These are phyloP conservation scores for Colletotrichum kahawae DNA, from an alignment of 2,329 filamentous ascomycete species.

Conservation along the genomic window DNA sequence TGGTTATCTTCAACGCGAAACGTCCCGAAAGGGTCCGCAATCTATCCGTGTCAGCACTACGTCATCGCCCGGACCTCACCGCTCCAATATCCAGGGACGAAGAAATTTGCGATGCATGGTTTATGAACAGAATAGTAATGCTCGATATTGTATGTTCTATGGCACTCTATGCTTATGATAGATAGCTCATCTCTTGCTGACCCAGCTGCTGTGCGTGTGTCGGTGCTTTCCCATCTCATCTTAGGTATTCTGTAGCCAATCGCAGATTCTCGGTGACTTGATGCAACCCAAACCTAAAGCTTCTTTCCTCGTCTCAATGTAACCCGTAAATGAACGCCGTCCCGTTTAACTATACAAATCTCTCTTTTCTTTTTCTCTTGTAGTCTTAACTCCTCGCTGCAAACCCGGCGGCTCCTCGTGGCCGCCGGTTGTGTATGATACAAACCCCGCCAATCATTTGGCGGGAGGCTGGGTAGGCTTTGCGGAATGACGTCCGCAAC, in stretches of 20 bases:
- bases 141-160: neutral
- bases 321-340: neutral
- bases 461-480: constrained; percentile 19
- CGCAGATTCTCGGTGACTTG: neutral
- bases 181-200: neutral
- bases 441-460: neutral
- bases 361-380: neutral
- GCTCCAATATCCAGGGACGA: neutral
- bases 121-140: neutral
- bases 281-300: neutral
- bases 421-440: neutral
- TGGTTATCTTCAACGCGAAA: neutral
- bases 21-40: constrained; percentile 2
- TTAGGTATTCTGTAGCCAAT: neutral
- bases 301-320: neutral
- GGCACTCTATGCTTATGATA: neutral
- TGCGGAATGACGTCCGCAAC: constrained; percentile 61
- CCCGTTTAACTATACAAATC: neutral
- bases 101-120: neutral
- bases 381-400: neutral
- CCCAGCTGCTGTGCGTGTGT: neutral
- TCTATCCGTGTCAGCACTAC: neutral
- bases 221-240: neutral
- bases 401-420: neutral
- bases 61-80: neutral